Evolutionary conservation across 352 stramenopile species (phyloP).

Genomic region (Globisporangium abappressorium): DNA sequence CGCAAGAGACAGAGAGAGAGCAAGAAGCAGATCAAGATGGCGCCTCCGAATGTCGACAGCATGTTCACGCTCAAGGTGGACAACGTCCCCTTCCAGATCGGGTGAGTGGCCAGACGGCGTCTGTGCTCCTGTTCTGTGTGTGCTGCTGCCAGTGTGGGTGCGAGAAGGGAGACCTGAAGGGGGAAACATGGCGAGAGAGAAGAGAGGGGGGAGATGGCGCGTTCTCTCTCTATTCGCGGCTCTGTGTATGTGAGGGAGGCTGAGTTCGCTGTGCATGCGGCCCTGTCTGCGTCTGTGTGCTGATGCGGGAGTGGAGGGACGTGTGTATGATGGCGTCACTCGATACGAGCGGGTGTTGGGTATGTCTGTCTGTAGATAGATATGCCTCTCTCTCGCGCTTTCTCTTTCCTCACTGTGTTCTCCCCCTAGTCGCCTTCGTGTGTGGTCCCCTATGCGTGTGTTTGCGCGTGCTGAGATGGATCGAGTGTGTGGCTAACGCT

Average conservation of each 20-base stretch:
- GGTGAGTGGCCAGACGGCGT: slow-evolving; percentile 28
- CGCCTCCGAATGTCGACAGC: slow-evolving; percentile 72
- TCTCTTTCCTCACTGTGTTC: not conserved
- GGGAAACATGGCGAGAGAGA: not conserved
- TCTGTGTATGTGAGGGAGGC: not conserved
- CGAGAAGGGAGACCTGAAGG: not conserved
- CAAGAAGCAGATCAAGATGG: slow-evolving; percentile 30
- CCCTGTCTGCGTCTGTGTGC: not conserved
- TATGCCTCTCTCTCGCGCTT: not conserved
- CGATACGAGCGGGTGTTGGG: not conserved
- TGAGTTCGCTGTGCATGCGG: not conserved
- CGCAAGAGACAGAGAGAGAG: not conserved
- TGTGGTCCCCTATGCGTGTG: not conserved
- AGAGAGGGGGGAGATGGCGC: not conserved
- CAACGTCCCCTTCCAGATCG: slow-evolving; percentile 81
- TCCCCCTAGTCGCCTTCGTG: not conserved
- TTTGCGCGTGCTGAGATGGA: not conserved
- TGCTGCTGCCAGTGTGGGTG: not conserved
- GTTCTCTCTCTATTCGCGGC: not conserved
- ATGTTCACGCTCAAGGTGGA: slow-evolving; percentile 89
- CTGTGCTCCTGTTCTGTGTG: slow-evolving; percentile 4
- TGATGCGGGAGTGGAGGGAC: not conserved
- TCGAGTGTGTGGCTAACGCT: not conserved
- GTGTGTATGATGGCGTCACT: not conserved
- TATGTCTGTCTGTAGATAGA: not conserved